These are phyloP conservation scores for Effrenium voratum DNA, from an alignment of 73 alveolate genomes.

Conservation along the genomic window DNA sequence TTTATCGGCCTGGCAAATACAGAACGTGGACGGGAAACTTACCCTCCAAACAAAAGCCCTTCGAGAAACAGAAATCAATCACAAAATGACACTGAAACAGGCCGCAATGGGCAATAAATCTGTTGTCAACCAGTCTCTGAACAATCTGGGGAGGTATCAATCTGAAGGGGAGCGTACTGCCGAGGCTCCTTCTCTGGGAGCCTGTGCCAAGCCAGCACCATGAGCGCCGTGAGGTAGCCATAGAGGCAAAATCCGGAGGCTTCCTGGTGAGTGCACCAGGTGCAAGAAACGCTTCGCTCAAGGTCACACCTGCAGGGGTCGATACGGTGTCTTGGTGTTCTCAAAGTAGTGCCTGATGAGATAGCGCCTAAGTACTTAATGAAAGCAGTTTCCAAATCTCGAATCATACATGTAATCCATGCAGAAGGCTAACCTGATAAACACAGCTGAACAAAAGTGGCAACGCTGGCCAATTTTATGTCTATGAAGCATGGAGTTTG, in stretches of 20 bases:
- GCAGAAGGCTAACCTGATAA: too few species aligned
- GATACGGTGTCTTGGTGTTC: conserved; percentile 74
- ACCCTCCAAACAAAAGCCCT: too few species aligned
- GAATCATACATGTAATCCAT: too few species aligned
- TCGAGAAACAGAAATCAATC: too few species aligned
- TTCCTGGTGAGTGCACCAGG: background rate
- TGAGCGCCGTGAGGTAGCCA: conserved; percentile 69
- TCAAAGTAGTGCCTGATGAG: conserved; percentile 81
- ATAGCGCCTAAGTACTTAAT: conserved; percentile 26
- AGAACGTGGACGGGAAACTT: too few species aligned
- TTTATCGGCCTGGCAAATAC: too few species aligned
- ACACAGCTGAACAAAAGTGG: background rate
- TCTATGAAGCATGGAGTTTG: background rate
- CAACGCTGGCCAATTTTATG: background rate
- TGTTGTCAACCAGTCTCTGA: too few species aligned
- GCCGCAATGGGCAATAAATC: too few species aligned
- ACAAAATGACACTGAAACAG: too few species aligned
- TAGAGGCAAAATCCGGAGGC: conserved; percentile 79
- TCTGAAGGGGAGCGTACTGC: background rate
- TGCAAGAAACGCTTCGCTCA: background rate
- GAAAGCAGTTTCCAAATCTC: background rate
- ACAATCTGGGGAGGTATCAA: background rate
- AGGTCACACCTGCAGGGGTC: background rate
- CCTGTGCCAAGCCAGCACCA: conserved; percentile 88
- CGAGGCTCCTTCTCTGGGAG: conserved; percentile 38